Percentiles rank a stretch among this genome's conserved stretches.
phyloP scores from a whole-genome alignment of 768 basidiomycete genomes.

The Serpula lacrymans region DNA sequence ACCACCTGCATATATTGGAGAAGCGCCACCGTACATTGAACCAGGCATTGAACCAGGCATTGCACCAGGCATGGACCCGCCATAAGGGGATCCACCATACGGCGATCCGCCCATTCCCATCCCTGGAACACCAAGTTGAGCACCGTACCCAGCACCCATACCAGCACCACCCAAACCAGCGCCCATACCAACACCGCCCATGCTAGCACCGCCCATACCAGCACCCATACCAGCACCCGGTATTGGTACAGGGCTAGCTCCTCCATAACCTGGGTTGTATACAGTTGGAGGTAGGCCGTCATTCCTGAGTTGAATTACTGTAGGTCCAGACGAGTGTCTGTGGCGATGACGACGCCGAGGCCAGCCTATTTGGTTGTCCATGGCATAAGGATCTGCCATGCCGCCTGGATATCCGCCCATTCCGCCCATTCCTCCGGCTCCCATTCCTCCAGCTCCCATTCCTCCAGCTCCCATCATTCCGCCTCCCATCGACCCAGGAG shows the following conservation, averaged over 20 bases:
- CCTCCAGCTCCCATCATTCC: not conserved
- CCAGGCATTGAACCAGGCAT: not conserved
- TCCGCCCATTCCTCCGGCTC: not conserved
- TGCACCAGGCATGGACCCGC: not conserved
- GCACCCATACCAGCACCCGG: not conserved
- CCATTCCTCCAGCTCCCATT: not conserved
- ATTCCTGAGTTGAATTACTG: too few relatives aligned
- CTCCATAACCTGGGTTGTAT: conserved; percentile 1
- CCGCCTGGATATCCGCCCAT: not conserved
- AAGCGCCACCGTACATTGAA: conserved; percentile 1
- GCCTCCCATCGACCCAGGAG: not conserved
- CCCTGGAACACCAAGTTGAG: too few relatives aligned
- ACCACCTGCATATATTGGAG: not conserved
- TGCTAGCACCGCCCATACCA: conserved; percentile 1
- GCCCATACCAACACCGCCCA: not conserved
- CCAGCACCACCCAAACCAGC: conserved; percentile 1
- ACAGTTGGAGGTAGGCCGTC: conserved; percentile 4
- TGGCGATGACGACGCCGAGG: too few relatives aligned
- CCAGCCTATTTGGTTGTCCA: too few relatives aligned
- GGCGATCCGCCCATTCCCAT: conserved; percentile 5
- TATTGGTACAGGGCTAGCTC: not conserved
- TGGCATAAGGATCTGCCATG: too few relatives aligned
- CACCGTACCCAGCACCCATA: conserved; percentile 4
- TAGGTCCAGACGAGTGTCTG: too few relatives aligned
- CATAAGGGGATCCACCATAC: conserved; percentile 3